Evolutionary conservation across 441 rosid species (phyloP), one percentile per base, ranked within the genome.

Genomic region (Populus hybrid): DNA sequence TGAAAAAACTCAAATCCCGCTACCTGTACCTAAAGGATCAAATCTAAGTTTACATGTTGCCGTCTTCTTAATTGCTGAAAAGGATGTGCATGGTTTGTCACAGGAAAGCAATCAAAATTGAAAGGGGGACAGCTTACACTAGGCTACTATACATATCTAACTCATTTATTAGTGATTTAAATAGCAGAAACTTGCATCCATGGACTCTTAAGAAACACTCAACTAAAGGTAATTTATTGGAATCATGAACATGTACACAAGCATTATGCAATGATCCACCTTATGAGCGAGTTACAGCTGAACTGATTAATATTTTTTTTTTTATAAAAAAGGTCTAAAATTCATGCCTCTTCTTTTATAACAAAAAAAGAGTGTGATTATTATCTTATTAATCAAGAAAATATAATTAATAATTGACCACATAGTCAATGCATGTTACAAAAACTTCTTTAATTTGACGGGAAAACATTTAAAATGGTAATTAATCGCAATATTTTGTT

Each of bases 21-120:
- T 6, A 40, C 40, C 79, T 73, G 12, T 72, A 53, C 69, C 77
- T 73, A 53, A 73, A 67, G n/a, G 57, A 19, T 70, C 73, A 79
- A 72, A 79, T 76, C 84, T 66, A 71, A 75, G 82, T 50, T 80
- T 75, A 38, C 59, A 73, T 59, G 81, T 53, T 70, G 77, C 76
- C 67, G 26, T 79, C 82, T 71, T 59, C 74, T 75, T 73, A 69
- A 70, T 57, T 30, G 9, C 70, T 73, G 83, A 77, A 82, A 79
- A 81, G 23, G 79, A 82, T 63, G 18, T 65, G 66, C 57, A 36
- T 73, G 68, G 71, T 72, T 83, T 67, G 71, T 80, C 66, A 61
- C 84, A 77, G 73, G 83, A 50, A 9, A 21, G 9, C 28, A 61
- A 23, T 21, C 66, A 61, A 61, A 61, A 21, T 53, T n/a, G 64